phyloP scores from a whole-genome alignment of 805 yeast species.

The Myxozyma mucilagina region DNA sequence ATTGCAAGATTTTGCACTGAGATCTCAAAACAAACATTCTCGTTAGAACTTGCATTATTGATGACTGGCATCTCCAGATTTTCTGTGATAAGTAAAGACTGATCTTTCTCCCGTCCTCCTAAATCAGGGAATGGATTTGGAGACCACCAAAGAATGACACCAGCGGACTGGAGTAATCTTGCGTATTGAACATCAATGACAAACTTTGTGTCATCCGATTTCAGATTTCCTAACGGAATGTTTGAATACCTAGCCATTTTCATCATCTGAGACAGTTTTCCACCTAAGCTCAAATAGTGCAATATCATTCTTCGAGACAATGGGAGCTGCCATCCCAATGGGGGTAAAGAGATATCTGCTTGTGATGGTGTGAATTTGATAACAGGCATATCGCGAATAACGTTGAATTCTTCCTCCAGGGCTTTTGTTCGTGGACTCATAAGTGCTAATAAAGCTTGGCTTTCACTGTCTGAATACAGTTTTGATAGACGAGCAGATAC shows the following conservation, averaged over 20 bases:
- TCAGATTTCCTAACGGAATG: slow-evolving; percentile 83
- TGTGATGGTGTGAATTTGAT: slow-evolving; percentile 53
- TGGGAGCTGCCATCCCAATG: slow-evolving; percentile 77
- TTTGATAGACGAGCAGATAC: slow-evolving; percentile 36
- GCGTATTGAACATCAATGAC: slow-evolving; percentile 87
- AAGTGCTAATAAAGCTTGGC: slow-evolving; percentile 24
- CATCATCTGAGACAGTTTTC: slow-evolving; percentile 68
- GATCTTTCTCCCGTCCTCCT: slow-evolving; percentile 77
- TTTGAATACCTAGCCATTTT: slow-evolving; percentile 69
- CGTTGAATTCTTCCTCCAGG: slow-evolving; percentile 49
- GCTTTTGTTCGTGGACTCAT: slow-evolving; percentile 36
- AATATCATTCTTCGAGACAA: slow-evolving; percentile 65
- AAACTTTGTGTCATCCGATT: slow-evolving; percentile 72
- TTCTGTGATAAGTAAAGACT: slow-evolving; percentile 50
- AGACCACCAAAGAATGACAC: slow-evolving; percentile 93
- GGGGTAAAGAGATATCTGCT: slow-evolving; percentile 62
- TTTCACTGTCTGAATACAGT: slow-evolving; percentile 9
- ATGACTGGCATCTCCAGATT: slow-evolving; percentile 69
- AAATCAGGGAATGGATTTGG: slow-evolving; percentile 74
- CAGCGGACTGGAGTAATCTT: slow-evolving; percentile 61
- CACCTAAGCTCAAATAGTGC: slow-evolving; percentile 70
- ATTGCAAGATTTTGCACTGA: slow-evolving; percentile 76
- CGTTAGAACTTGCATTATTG: slow-evolving; percentile 76
- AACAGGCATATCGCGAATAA: slow-evolving; percentile 60
- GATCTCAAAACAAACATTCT: slow-evolving; percentile 74